Conservation (phyloP, 2,329 filamentous ascomycete species). For the Corniculantispora saksenae region DNA sequence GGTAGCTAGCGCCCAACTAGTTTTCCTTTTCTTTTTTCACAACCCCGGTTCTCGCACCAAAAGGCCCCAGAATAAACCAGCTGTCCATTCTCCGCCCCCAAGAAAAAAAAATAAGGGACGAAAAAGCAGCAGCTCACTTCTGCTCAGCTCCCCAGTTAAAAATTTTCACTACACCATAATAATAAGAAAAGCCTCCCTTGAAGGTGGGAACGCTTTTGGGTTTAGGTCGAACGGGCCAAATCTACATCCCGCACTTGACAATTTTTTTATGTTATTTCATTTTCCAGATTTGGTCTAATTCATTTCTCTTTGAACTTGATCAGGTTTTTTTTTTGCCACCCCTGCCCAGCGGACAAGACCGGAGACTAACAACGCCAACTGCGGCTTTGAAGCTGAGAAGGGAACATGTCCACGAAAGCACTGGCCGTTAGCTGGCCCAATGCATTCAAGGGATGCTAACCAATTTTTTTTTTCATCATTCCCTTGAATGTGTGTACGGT, state of each 20-base stretch:
- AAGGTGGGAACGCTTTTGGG: not conserved
- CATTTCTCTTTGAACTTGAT: not conserved
- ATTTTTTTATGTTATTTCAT: not conserved
- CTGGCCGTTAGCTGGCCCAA: not conserved
- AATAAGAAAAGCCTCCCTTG: no score
- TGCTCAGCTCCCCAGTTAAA: not conserved
- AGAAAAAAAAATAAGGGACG: not conserved
- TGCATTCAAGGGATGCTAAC: not conserved
- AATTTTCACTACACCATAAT: not conserved
- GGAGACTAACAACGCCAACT: no score
- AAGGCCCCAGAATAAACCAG: not conserved
- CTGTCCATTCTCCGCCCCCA: conserved; percentile 1
- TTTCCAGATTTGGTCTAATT: not conserved
- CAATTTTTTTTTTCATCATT: not conserved
- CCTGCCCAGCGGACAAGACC: not conserved
- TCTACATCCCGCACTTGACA: conserved; percentile 3
- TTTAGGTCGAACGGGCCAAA: conserved; percentile 8
- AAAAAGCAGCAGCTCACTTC: no score
- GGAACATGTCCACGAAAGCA: no score
- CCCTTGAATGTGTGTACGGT: not conserved
- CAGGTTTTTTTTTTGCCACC: not conserved
- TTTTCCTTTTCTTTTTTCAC: not conserved
- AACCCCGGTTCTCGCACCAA: not conserved
- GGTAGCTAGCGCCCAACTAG: not conserved
- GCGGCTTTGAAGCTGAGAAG: no score